Percentiles rank a stretch among this genome's conserved stretches.
phyloP scores from a whole-genome alignment of 176 grass and related monocot species.

The Eragrostis curvula region DNA sequence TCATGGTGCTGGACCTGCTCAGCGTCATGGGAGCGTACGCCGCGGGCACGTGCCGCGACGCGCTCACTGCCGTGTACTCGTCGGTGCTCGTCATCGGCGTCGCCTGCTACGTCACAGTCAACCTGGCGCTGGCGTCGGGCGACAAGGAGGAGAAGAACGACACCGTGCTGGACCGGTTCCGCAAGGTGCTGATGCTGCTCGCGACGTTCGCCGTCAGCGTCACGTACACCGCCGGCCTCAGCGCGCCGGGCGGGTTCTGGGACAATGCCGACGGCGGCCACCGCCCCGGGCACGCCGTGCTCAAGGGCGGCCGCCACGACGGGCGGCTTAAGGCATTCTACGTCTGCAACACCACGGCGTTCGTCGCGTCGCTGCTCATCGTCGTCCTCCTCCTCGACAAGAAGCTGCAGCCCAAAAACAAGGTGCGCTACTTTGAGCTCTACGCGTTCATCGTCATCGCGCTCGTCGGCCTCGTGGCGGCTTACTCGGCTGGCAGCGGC shows the following conservation, averaged over 20 bases:
- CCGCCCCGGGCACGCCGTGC: neutral
- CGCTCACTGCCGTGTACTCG: conserved; percentile 2
- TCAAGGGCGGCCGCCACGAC: no score
- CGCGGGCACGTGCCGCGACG: neutral
- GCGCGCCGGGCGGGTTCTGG: conserved; percentile 37
- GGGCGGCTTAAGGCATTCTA: no score
- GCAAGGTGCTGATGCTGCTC: no score
- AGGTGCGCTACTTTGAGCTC: neutral
- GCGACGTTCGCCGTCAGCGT: no score
- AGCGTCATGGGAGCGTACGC: conserved; percentile 9
- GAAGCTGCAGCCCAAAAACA: neutral
- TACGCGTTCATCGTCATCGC: neutral
- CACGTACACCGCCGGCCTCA: no score
- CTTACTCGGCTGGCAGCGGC: neutral
- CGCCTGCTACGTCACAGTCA: neutral
- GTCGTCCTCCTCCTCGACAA: no score
- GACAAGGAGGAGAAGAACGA: neutral
- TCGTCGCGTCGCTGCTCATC: no score
- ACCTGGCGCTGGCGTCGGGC: neutral
- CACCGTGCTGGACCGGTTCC: neutral
- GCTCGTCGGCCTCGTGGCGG: conserved; percentile 10
- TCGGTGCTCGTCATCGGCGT: neutral
- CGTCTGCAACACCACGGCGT: no score
- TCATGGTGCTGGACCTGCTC: conserved; percentile 20
- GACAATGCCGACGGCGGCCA: neutral